Evolutionary conservation across 345 rosid species (phyloP).

Genomic region (Laguncularia racemosa): DNA sequence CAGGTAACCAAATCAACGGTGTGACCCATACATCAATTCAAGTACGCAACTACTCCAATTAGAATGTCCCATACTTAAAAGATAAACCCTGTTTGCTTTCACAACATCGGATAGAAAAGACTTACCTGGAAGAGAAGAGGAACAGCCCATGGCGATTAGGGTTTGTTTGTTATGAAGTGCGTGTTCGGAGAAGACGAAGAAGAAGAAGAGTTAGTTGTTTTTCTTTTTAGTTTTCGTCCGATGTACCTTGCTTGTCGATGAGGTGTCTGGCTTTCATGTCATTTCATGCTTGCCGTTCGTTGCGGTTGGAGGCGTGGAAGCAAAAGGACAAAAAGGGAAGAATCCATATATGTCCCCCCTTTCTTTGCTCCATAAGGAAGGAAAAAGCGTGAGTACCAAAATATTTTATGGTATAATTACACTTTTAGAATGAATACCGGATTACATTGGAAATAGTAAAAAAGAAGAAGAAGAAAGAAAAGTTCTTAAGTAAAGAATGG

Average conservation of each 20-base stretch:
- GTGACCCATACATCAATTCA: too few relatives aligned
- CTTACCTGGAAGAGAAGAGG: slow-evolving; percentile 83
- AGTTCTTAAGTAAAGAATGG: too few relatives aligned
- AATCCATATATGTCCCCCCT: background rate
- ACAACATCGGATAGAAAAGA: background rate
- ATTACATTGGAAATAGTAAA: too few relatives aligned
- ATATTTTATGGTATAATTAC: background rate
- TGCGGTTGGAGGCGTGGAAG: too few relatives aligned
- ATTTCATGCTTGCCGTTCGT: too few relatives aligned
- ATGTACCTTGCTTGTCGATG: background rate
- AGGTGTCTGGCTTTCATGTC: background rate
- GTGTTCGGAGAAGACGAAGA: background rate
- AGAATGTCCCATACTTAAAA: too few relatives aligned
- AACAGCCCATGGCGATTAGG: slow-evolving; percentile 59
- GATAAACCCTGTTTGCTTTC: background rate
- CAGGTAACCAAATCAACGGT: too few relatives aligned
- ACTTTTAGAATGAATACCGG: background rate
- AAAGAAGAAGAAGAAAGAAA: too few relatives aligned
- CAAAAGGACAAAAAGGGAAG: background rate
- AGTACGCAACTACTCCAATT: too few relatives aligned
- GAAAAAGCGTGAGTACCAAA: background rate
- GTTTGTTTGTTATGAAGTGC: background rate
- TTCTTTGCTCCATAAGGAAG: background rate
- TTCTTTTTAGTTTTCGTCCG: background rate
- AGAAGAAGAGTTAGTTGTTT: background rate